Evolutionary conservation across 2,329 filamentous ascomycete species (phyloP), one percentile per base, ranked within the genome.

Genomic region (Aureobasidium sp.): DNA sequence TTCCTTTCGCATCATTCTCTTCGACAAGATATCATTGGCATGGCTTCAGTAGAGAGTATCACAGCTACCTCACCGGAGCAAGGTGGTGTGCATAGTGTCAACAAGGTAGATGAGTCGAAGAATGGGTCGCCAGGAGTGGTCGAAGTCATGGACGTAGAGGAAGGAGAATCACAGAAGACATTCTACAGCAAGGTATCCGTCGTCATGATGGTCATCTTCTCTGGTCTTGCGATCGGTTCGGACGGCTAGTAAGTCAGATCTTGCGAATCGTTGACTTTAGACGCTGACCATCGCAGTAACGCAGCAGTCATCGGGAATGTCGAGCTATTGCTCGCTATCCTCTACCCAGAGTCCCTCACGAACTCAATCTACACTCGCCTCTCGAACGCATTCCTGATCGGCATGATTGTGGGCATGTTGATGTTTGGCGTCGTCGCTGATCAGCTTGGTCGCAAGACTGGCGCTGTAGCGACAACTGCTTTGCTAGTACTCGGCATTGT

Each of bases 331-430:
- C 65, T 74, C 4, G 67, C 69, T 5, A 66, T 69, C 13, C 63
- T 74, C 1, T 74, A 74, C 57, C 72, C 72, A 4, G 69, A 73
- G 2, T 67, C 67, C 5, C 63, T 74, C 24, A 67, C 66, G 5
- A 64, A 60, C 61, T 52, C 64, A 32, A 73, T 69, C 36, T 69
- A 71, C 37, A 67, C 70, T 2, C 69, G 69, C 32, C 67, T 74
- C 4, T 71, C 70, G 44, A 74, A 74, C 52, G 70, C 72, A 6
- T 74, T 74, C 61, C 64, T 74, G 34, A 72, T 74, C 39, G 68
- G 71, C 36, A 66, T 73, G 65, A 71, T 74, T 27, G 63, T 74
- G 4, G 71, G 72, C 24, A 73, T 73, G 71, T 63, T 74, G 3
- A 61, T 66, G 1, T 73, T 74, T 44, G 72, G 72, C 1, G 67